A percentile compares a stretch with the other conserved stretches of the same genome.
Evolutionary conservation across 257 asterid species (phyloP).

Genomic region (Nicotiana otophora): DNA sequence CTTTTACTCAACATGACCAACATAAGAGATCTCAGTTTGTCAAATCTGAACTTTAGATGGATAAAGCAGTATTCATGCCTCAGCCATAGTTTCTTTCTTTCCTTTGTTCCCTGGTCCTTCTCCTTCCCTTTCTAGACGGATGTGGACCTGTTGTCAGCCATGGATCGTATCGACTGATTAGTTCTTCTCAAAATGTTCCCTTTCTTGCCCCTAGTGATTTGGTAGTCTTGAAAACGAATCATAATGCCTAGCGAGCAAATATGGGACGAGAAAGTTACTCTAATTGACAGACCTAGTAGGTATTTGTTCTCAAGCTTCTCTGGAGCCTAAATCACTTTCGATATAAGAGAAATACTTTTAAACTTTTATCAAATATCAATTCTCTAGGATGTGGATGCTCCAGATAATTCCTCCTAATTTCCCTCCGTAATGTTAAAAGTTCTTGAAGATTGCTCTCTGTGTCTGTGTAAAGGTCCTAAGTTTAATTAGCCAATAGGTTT

Average conservation of each 20-base stretch:
- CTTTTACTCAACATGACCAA: background rate
- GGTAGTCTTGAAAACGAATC: background rate
- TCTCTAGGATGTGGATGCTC: background rate
- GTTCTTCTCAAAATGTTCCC: background rate
- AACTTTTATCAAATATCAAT: background rate
- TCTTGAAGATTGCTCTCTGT: background rate
- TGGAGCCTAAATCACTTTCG: background rate
- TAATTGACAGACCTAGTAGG: background rate
- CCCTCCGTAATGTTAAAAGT: background rate
- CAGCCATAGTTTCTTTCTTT: background rate
- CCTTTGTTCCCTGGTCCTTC: background rate
- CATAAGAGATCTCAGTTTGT: background rate
- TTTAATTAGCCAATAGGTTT: background rate
- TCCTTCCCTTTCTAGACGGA: background rate
- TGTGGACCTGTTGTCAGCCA: background rate
- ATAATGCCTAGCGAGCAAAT: background rate
- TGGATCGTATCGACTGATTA: background rate
- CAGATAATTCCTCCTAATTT: background rate
- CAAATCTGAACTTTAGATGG: background rate
- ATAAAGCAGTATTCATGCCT: background rate
- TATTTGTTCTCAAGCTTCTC: background rate
- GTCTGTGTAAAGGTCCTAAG: background rate
- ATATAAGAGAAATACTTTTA: background rate
- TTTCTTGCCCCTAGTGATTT: background rate
- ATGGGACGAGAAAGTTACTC: background rate